Conservation (phyloP, 305 asterid genomes). For the Lippia alba region DNA sequence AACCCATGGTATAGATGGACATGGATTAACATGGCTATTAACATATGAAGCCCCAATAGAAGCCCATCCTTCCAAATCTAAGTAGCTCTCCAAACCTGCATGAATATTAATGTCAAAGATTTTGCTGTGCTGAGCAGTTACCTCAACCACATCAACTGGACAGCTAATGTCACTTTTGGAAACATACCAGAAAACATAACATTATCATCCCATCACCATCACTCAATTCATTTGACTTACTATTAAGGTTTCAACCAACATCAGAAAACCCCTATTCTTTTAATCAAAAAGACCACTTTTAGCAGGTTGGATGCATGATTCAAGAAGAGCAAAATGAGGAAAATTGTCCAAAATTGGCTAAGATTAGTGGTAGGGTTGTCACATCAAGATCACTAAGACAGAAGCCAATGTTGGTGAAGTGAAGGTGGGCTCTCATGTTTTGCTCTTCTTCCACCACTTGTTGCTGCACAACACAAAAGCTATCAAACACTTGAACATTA, state of each 20-base stretch:
- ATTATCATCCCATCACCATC: neutral
- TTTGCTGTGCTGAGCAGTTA: neutral
- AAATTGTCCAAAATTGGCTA: neutral
- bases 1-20: neutral
- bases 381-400: neutral
- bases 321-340: too few species aligned
- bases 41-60: neutral
- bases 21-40: too few species aligned
- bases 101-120: neutral
- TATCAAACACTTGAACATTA: neutral
- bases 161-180: neutral
- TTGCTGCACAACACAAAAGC: too few species aligned
- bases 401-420: neutral
- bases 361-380: neutral
- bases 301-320: neutral
- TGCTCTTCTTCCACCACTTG: neutral
- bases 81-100: too few species aligned
- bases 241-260: neutral
- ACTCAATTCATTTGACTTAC: slow-evolving; percentile 6
- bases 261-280: neutral
- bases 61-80: too few species aligned
- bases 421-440: neutral
- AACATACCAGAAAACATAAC: neutral
- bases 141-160: neutral
- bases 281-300: neutral